Conservation (phyloP, 805 yeast genomes). For the Saccharomycopsis fibuligera region DNA sequence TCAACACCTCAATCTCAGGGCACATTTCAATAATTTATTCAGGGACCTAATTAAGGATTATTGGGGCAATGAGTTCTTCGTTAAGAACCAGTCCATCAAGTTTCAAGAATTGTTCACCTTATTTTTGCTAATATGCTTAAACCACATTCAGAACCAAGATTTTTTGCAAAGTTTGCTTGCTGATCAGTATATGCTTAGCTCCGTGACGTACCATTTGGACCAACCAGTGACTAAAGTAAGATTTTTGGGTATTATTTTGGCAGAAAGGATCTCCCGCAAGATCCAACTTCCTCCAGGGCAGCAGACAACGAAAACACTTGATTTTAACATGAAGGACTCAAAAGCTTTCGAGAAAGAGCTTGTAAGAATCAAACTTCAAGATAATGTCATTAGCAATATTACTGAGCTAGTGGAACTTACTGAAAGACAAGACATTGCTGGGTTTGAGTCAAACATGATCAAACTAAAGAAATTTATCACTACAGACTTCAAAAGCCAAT, state of each 20-base stretch:
- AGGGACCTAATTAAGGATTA: slow-evolving; percentile 1
- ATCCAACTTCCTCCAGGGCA: neutral
- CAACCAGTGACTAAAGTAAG: slow-evolving; percentile 9
- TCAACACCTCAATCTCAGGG: no score
- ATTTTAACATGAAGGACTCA: slow-evolving; percentile 14
- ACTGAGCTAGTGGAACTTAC: no score
- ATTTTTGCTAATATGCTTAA: slow-evolving; percentile 3
- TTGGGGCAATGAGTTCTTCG: slow-evolving; percentile 13
- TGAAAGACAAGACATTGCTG: no score
- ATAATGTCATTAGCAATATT: no score
- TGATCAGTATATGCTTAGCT: neutral
- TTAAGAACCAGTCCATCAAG: slow-evolving; percentile 6
- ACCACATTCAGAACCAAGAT: neutral
- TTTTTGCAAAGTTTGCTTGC: slow-evolving; percentile 5
- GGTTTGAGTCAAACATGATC: no score
- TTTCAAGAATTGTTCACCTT: slow-evolving; percentile 13
- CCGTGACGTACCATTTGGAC: slow-evolving; percentile 17
- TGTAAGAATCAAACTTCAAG: neutral
- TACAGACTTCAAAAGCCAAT: no score
- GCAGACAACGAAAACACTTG: neutral
- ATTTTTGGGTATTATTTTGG: slow-evolving; percentile 17
- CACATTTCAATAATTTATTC: no score
- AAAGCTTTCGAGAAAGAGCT: slow-evolving; percentile 7
- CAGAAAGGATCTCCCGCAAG: slow-evolving; percentile 12
- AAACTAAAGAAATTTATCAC: no score